Percentiles rank a stretch among this genome's conserved stretches.
Conservation (phyloP, 2,329 filamentous ascomycete species). For the Aureobasidium sp. region DNA sequence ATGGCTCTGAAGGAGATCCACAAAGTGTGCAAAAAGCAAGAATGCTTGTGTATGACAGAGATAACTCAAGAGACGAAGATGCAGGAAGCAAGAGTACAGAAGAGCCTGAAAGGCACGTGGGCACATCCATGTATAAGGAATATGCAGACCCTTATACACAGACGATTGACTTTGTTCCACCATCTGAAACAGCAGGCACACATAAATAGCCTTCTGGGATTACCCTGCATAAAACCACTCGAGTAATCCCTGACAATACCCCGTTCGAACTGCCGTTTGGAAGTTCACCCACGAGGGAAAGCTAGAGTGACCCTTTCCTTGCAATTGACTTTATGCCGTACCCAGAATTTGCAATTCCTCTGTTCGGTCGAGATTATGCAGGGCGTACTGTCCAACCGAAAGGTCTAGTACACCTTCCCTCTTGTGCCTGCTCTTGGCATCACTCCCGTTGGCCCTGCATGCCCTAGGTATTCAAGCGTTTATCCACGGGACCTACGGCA, state of each 20-base stretch:
- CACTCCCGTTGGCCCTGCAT: background rate
- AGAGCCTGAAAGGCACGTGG: background rate
- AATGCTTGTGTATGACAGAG: background rate
- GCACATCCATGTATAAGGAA: background rate
- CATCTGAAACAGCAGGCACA: slow-evolving; percentile 2
- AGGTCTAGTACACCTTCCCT: background rate
- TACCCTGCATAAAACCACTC: background rate
- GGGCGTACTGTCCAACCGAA: background rate
- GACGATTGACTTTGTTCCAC: background rate
- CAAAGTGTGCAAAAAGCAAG: background rate
- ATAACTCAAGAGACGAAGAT: background rate
- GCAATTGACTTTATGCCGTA: background rate
- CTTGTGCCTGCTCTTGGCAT: background rate
- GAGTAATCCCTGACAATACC: background rate
- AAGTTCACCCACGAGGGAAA: background rate
- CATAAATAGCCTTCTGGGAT: background rate
- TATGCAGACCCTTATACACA: slow-evolving; percentile 1
- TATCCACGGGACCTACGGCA: background rate
- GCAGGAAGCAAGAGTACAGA: background rate
- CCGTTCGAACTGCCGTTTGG: background rate
- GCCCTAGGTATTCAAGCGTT: background rate
- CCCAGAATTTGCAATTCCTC: background rate
- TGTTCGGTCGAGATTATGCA: background rate
- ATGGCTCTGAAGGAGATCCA: background rate
- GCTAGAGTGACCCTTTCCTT: background rate